These are phyloP conservation scores for Cymbomonas tetramitiformis DNA, from an alignment of 139 green algal species.

Conservation along the genomic window DNA sequence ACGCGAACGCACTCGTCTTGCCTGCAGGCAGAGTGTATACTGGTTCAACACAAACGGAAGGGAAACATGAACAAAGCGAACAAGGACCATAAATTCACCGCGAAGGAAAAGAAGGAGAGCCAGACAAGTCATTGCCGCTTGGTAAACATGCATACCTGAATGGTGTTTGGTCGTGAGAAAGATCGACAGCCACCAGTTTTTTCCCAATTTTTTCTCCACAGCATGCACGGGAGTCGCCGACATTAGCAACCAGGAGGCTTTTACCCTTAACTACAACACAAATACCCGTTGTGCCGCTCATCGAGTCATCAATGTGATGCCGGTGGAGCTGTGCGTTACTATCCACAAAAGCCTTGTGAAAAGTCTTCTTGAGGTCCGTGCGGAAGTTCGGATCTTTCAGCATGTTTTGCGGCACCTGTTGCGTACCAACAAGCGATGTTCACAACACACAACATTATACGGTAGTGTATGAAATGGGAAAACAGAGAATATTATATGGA, in stretches of 20 bases:
- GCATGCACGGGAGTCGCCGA: conserved; percentile 77
- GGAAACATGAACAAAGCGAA: too few relatives aligned
- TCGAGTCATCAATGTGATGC: conserved; percentile 49
- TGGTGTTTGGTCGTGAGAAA: conserved; percentile 71
- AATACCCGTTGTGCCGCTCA: conserved; percentile 76
- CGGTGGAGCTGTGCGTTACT: conserved; percentile 71
- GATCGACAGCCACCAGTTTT: conserved; percentile 32
- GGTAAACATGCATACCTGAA: too few relatives aligned
- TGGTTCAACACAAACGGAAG: too few relatives aligned
- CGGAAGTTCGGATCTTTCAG: conserved; percentile 31
- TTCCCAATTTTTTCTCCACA: conserved; percentile 10
- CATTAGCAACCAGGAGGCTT: conserved; percentile 65
- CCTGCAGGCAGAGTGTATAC: conserved; percentile 35
- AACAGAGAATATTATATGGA: too few relatives aligned
- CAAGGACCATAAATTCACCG: conserved; percentile 23
- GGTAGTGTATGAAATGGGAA: too few relatives aligned
- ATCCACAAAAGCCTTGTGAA: conserved; percentile 45
- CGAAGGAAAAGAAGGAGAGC: too few relatives aligned
- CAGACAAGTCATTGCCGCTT: too few relatives aligned
- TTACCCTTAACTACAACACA: conserved; percentile 44
- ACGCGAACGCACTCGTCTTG: conserved; percentile 78
- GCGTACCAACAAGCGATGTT: too few relatives aligned
- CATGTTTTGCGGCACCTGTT: conserved; percentile 45
- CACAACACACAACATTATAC: too few relatives aligned
- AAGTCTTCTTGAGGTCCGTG: conserved; percentile 26